phyloP scores from a whole-genome alignment of 2,329 filamentous ascomycete species.

The Botrytis aclada region DNA sequence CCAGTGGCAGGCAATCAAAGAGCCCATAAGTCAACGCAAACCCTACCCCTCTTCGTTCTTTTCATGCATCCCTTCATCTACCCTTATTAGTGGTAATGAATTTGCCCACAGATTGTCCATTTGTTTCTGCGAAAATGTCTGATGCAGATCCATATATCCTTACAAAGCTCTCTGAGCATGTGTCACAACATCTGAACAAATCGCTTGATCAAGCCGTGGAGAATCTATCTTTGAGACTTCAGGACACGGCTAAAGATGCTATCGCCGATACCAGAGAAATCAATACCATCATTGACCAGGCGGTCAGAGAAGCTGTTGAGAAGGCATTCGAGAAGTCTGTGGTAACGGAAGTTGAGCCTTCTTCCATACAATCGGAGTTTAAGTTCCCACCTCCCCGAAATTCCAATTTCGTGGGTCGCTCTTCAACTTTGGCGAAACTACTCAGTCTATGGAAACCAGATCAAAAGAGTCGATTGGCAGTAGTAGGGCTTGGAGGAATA shows the following conservation, averaged over 20 bases:
- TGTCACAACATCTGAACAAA: conserved; percentile 15
- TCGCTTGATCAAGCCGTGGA: conserved; percentile 16
- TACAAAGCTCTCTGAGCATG: conserved; percentile 18
- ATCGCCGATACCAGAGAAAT: conserved; percentile 17
- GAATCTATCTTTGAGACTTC: conserved; percentile 12
- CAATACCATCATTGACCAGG: conserved; percentile 14
- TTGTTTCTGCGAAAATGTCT: conserved; percentile 17
- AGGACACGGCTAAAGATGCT: conserved; percentile 17
- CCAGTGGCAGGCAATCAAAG: conserved; percentile 10
- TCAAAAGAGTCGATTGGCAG: conserved; percentile 26
- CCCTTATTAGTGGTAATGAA: conserved; percentile 2
- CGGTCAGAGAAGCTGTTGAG: conserved; percentile 15
- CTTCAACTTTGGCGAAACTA: conserved; percentile 24
- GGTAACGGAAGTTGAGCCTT: conserved; percentile 5
- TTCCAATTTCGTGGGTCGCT: conserved; percentile 29
- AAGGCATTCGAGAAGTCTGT: conserved; percentile 14
- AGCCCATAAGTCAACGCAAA: conserved; percentile 13
- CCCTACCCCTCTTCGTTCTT: background rate
- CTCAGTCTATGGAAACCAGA: conserved; percentile 32
- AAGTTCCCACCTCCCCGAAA: conserved; percentile 28
- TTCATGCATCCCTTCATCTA: background rate
- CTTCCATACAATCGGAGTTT: conserved; percentile 18
- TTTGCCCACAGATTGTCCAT: conserved; percentile 7
- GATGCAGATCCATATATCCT: conserved; percentile 17
- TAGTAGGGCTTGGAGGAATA: conserved; percentile 31